phyloP scores from a whole-genome alignment of 306 rosid species.

The Fragaria nilgerrensis region DNA sequence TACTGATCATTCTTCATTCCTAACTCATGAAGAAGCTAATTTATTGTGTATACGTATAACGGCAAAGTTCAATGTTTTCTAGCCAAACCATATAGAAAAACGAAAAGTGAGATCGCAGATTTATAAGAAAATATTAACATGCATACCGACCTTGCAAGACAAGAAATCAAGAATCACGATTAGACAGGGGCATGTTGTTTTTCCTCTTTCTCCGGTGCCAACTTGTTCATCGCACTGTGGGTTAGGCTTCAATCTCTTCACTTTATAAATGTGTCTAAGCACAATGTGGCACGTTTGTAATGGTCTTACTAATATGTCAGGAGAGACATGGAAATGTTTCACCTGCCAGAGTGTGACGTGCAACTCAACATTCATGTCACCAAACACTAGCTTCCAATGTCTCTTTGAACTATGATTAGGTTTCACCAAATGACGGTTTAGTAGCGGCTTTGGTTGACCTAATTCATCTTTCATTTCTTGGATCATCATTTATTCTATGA shows the following conservation, averaged over 20 bases:
- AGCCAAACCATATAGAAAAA: not conserved
- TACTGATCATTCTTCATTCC: not conserved
- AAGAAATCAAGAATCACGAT: slow-evolving; percentile 26
- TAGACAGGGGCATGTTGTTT: not conserved
- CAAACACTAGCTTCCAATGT: slow-evolving; percentile 16
- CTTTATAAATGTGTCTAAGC: not conserved
- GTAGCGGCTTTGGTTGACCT: slow-evolving; percentile 37
- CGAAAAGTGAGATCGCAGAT: not conserved
- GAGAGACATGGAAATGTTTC: slow-evolving; percentile 17
- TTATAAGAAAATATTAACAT: not conserved
- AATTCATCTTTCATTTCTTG: slow-evolving; percentile 21
- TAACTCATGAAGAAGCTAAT: not conserved
- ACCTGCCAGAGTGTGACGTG: slow-evolving; percentile 28
- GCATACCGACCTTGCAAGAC: slow-evolving; percentile 29
- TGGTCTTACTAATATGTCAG: slow-evolving; percentile 14
- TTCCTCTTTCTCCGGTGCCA: not conserved
- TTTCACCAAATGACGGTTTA: slow-evolving; percentile 36
- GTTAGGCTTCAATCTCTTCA: slow-evolving; percentile 7
- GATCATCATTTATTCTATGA: not conserved
- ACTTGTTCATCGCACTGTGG: slow-evolving; percentile 4
- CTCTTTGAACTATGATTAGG: slow-evolving; percentile 24
- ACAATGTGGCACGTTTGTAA: slow-evolving; percentile 27
- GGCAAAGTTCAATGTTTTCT: not conserved
- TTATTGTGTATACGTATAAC: not conserved
- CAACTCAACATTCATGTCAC: slow-evolving; percentile 20